Evolutionary conservation across 2,329 filamentous ascomycete genomes (phyloP).

Genomic region (Pseudopithomyces chartarum): DNA sequence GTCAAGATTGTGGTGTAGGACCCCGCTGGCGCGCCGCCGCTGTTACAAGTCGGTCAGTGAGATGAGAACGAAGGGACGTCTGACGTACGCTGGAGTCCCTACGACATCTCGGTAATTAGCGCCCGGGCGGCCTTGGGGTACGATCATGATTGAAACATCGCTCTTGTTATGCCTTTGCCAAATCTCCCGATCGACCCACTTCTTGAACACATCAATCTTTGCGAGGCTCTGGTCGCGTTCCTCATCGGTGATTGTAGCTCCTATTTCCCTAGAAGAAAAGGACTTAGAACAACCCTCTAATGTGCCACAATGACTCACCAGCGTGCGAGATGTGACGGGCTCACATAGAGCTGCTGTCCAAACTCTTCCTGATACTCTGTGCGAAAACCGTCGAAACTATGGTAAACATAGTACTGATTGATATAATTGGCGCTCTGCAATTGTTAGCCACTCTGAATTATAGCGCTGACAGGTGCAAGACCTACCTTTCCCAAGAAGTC

Average conservation of each 20-base stretch:
- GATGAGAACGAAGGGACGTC: no score
- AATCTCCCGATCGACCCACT: neutral
- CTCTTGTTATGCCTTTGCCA: neutral
- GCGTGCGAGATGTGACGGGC: neutral
- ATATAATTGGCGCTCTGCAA: neutral
- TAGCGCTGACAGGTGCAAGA: neutral
- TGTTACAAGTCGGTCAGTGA: no score
- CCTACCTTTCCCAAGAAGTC: neutral
- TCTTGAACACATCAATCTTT: neutral
- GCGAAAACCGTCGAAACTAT: conserved; percentile 5
- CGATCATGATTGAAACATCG: neutral
- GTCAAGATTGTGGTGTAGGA: neutral
- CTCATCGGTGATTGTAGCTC: neutral
- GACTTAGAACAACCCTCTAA: neutral
- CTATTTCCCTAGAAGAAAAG: neutral
- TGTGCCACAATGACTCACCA: neutral
- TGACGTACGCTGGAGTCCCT: no score
- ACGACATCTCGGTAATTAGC: neutral
- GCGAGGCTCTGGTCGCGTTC: neutral
- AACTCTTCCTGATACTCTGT: conserved; percentile 11
- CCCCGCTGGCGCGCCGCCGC: neutral
- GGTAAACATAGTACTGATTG: neutral
- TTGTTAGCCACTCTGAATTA: neutral
- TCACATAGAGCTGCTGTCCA: conserved; percentile 2
- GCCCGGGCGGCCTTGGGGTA: neutral